phyloP scores from a whole-genome alignment of 1,284 basidiomycete genomes.

The Cutaneotrichosporon arboriforme region DNA sequence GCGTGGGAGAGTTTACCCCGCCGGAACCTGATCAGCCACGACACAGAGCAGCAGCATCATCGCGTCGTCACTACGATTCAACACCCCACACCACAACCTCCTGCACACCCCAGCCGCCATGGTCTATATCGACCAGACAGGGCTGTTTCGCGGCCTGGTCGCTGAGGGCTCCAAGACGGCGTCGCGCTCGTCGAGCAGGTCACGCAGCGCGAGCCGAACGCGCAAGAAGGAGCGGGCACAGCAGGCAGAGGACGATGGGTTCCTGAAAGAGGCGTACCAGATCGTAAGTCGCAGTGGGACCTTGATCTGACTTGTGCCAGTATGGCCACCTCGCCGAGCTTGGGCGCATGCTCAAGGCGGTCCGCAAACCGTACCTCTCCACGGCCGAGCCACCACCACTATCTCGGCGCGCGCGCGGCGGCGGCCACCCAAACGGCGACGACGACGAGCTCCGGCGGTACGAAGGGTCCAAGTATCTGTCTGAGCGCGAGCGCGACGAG shows the following conservation, averaged over 20 bases:
- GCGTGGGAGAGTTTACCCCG: no score
- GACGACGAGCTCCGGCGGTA: constrained; percentile 30
- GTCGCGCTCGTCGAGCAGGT: not conserved
- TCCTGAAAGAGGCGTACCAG: constrained; percentile 45
- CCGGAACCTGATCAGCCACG: no score
- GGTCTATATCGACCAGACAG: constrained; percentile 26
- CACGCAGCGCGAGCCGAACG: constrained; percentile 18
- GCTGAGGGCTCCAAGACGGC: constrained; percentile 12
- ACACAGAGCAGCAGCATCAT: no score
- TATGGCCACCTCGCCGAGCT: constrained; percentile 40
- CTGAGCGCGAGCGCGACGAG: constrained; percentile 55
- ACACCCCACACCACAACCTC: no score
- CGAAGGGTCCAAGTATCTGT: constrained; percentile 49
- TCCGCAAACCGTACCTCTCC: constrained; percentile 46
- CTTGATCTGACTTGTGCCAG: constrained; percentile 17
- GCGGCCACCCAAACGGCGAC: not conserved
- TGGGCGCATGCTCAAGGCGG: constrained; percentile 27
- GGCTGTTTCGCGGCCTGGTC: constrained; percentile 18
- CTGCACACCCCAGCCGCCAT: constrained; percentile 3
- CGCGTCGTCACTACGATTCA: no score
- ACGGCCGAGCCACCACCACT: constrained; percentile 31
- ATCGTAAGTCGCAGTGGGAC: constrained; percentile 31
- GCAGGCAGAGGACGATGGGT: constrained; percentile 26
- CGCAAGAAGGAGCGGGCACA: not conserved
- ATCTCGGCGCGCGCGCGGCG: constrained; percentile 18